Base-by-base conservation (phyloP, 2,329 filamentous ascomycete genomes). In the Metarhizium brunneum region DNA sequence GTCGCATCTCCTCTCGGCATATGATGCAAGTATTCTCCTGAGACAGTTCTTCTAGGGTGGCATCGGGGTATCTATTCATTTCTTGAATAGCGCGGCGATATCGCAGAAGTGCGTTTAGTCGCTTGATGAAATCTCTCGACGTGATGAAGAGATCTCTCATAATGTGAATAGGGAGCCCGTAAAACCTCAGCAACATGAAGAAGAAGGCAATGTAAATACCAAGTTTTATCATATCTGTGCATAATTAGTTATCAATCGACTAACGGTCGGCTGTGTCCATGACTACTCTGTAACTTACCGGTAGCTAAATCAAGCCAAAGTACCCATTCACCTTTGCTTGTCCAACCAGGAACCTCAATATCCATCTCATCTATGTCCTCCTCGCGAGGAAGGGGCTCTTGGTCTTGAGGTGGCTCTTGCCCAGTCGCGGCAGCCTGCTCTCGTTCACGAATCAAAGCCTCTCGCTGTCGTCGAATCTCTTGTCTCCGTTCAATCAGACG, bases 1-100 rank as follows among this genome's bases (percentile, higher is more conserved):
- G 84, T 38, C 83, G 83, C 94, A 99, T 99, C 61, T 95, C 90
- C 69, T 99, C 94, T 58, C 94, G 85, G 70, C 94, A 99, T 55
- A 99, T 96, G 63, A 99, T 99, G 70, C 94, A 99, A 2, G 94
- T 95, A 65, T 95, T 90, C 68, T 96, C 92, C 51, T 88, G 81
- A 32, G 79, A 76, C 29, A 99, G 82, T 61, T 99, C 92, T 61
- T 95, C 90, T 2, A 82, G 79, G 1, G 89, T 96, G 1, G 94
- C 94, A 68, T 99, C 94, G 4, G 89, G 88, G 67, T 96, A 97
- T 58, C 83, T 83, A 66, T 95, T 94, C 91, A 99, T 97, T 67
- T 97, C 90, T 62, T 87, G 82, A 3, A 95, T 91, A 2, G 94
- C 94, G 65, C 90, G 90, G 56, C 92, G 86, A 69, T 97, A 99